Percentiles rank a stretch among this genome's conserved stretches.
Evolutionary conservation across 139 green algal species (phyloP).

Genomic region (Chlamydomonas sphaeroides): DNA sequence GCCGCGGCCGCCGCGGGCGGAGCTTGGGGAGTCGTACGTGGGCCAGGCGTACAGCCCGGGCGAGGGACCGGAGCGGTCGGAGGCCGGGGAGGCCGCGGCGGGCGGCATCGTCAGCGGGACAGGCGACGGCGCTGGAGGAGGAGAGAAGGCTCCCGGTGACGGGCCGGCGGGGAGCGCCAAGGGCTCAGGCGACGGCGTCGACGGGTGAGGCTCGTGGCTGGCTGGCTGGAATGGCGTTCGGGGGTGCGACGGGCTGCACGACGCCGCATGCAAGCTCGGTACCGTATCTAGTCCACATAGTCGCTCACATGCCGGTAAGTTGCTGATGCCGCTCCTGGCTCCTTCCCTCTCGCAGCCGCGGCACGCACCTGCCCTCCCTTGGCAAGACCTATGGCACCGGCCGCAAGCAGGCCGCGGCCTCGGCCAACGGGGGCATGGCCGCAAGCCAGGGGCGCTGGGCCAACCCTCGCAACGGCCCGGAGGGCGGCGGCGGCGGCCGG

Average conservation of each 20-base stretch:
- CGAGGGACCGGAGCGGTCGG: too few species aligned
- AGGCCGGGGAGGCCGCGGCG: too few species aligned
- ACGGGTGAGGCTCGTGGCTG: background rate
- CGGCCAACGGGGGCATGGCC: background rate
- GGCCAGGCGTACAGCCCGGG: constrained; percentile 28
- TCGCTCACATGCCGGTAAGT: too few species aligned
- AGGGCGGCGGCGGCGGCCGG: too few species aligned
- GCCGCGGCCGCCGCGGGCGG: too few species aligned
- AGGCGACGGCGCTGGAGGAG: background rate
- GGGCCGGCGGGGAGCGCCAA: background rate
- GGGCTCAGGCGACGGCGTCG: background rate
- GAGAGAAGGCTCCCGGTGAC: too few species aligned
- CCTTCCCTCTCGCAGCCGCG: background rate
- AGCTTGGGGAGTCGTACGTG: constrained; percentile 26
- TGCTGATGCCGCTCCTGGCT: too few species aligned
- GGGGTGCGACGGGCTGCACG: too few species aligned
- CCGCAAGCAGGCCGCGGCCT: background rate
- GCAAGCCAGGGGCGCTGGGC: background rate
- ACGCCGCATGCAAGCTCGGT: too few species aligned
- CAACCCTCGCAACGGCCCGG: too few species aligned
- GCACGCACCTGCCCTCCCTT: constrained; percentile 25
- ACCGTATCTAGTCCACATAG: too few species aligned
- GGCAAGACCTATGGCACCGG: background rate
- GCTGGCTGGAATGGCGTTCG: too few species aligned
- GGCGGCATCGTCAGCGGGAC: background rate